Evolutionary conservation across 2,329 filamentous ascomycete genomes (phyloP).

Genomic region (Zymoseptoria ardabiliae): DNA sequence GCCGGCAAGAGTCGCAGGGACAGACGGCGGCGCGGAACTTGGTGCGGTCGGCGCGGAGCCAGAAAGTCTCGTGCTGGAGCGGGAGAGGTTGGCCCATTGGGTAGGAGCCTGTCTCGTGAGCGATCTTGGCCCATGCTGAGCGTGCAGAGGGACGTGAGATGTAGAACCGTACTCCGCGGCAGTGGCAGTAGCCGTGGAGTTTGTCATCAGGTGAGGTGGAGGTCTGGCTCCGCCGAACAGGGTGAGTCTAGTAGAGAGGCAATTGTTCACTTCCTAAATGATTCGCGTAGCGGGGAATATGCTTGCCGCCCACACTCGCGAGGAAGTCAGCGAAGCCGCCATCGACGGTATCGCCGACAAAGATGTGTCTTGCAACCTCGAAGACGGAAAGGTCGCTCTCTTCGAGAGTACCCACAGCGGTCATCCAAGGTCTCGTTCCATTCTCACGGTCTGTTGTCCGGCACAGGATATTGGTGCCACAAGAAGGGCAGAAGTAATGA

Average conservation of each 20-base stretch:
- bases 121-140: slow-evolving; percentile 40
- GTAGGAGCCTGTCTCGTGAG: slow-evolving; percentile 21
- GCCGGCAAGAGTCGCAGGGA: slow-evolving; percentile 54
- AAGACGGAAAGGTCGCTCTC: slow-evolving; percentile 20
- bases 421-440: slow-evolving; percentile 15
- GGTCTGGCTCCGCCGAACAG: slow-evolving; percentile 1
- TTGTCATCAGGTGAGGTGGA: slow-evolving; percentile 3
- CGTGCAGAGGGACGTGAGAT: slow-evolving; percentile 48
- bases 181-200: slow-evolving; percentile 46
- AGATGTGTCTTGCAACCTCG: slow-evolving; percentile 24
- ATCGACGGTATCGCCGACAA: slow-evolving; percentile 29
- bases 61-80: slow-evolving; percentile 51
- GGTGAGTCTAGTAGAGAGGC: slow-evolving; percentile 17
- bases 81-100: neutral
- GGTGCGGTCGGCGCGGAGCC: slow-evolving; percentile 41
- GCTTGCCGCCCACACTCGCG: slow-evolving; percentile 16
- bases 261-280: slow-evolving; percentile 8
- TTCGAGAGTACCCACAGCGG: slow-evolving; percentile 27
- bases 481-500: slow-evolving; percentile 44
- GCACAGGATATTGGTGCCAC: slow-evolving; percentile 37
- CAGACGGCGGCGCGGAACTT: slow-evolving; percentile 55
- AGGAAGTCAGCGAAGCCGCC: slow-evolving; percentile 32
- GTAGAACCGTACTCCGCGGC: slow-evolving; percentile 50
- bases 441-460: slow-evolving; percentile 9
- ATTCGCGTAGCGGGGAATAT: slow-evolving; percentile 20